phyloP scores from a whole-genome alignment of 2,329 filamentous ascomycete species.

The Penicillium sp. region DNA sequence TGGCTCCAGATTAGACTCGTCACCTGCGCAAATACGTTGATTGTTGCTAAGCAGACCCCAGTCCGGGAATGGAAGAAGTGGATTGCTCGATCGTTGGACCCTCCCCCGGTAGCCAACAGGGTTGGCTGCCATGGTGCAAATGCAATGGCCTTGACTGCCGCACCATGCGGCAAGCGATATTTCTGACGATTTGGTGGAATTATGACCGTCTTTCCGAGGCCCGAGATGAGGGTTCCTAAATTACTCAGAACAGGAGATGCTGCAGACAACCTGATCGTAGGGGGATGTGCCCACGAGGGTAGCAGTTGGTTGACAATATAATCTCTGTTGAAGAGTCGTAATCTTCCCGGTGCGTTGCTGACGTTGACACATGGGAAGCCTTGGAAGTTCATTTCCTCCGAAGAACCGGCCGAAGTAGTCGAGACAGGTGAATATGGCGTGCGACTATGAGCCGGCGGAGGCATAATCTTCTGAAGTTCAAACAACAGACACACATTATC shows the following conservation, averaged over 20 bases:
- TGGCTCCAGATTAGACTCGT: slow-evolving; percentile 91
- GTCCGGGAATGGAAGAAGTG: slow-evolving; percentile 91
- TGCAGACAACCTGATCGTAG: slow-evolving; percentile 19
- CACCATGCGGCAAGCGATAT: slow-evolving; percentile 77
- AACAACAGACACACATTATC: slow-evolving; percentile 89
- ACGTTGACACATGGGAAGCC: slow-evolving; percentile 29
- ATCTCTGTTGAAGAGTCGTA: slow-evolving; percentile 25
- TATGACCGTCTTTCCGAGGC: slow-evolving; percentile 47
- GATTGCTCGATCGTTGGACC: slow-evolving; percentile 92
- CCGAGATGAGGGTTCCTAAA: slow-evolving; percentile 34
- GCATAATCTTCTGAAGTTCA: slow-evolving; percentile 63
- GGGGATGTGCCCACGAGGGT: slow-evolving; percentile 32
- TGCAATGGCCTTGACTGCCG: slow-evolving; percentile 93
- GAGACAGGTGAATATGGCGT: slow-evolving; percentile 5
- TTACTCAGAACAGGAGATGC: slow-evolving; percentile 28
- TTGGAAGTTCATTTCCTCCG: slow-evolving; percentile 17
- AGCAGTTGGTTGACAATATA: slow-evolving; percentile 30
- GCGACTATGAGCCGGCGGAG: slow-evolving; percentile 18
- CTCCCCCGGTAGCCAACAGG: slow-evolving; percentile 86
- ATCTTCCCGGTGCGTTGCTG: slow-evolving; percentile 22
- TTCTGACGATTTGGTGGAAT: slow-evolving; percentile 63
- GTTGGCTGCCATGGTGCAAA: slow-evolving; percentile 94
- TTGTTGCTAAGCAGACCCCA: slow-evolving; percentile 82
- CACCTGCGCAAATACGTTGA: slow-evolving; percentile 90
- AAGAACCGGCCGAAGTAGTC: slow-evolving; percentile 12